Conservation (phyloP, 2,329 filamentous ascomycete species). For the Cordyceps farinosa region DNA sequence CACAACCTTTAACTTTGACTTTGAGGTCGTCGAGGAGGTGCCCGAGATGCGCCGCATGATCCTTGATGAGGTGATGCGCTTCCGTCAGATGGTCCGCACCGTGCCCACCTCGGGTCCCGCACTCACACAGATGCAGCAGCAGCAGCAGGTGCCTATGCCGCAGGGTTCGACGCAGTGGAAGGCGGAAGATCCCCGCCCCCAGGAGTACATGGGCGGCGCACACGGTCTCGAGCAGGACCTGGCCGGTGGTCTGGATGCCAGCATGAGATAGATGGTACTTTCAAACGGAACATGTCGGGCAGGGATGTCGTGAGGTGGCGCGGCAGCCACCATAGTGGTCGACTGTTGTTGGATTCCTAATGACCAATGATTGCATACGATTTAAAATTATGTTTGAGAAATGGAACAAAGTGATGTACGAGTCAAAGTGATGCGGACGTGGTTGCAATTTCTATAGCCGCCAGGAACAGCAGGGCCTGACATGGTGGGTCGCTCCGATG, state of each 20-base stretch:
- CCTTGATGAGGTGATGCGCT: slow-evolving; percentile 84
- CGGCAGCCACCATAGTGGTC: background rate
- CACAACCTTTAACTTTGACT: slow-evolving; percentile 95
- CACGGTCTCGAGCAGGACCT: slow-evolving; percentile 57
- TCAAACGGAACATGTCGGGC: background rate
- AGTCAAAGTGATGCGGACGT: background rate
- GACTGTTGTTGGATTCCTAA: slow-evolving; percentile 7
- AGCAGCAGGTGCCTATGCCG: slow-evolving; percentile 49
- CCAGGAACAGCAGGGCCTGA: background rate
- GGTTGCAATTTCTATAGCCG: slow-evolving; percentile 11
- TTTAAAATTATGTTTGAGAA: background rate
- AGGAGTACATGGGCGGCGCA: slow-evolving; percentile 51
- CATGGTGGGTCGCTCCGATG: background rate
- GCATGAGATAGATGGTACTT: slow-evolving; percentile 20
- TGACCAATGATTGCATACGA: slow-evolving; percentile 14
- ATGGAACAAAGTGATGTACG: background rate
- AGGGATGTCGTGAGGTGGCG: background rate
- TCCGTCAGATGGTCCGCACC: slow-evolving; percentile 63
- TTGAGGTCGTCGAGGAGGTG: slow-evolving; percentile 95
- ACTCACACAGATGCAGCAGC: slow-evolving; percentile 36
- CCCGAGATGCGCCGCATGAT: slow-evolving; percentile 96
- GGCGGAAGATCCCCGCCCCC: slow-evolving; percentile 56
- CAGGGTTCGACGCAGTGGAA: slow-evolving; percentile 52
- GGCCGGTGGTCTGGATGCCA: slow-evolving; percentile 54
- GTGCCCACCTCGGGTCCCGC: slow-evolving; percentile 38